Base-by-base conservation (phyloP, 2,329 filamentous ascomycete species). In the Colletotrichum sp. region DNA sequence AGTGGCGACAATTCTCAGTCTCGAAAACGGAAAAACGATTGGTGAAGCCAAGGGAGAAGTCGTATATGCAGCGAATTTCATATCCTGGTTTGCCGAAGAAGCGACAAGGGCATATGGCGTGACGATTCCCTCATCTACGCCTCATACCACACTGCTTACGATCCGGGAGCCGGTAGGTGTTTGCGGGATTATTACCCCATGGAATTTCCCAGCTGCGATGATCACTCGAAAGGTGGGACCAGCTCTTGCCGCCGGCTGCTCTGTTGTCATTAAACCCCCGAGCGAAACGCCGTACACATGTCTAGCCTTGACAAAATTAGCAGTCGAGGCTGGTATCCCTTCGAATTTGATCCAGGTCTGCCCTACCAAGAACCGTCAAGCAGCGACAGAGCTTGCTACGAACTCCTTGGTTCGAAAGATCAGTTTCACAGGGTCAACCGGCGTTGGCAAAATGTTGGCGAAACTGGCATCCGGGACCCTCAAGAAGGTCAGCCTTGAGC, bases 401-500 rank as follows among this genome's bases (percentile, higher is more conserved):
- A 81, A 83, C 32, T 79, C 81, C 2, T 64, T 77, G 15, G 87
- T 95, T 78, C 92, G 92, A 81, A 95, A 95, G 83, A 89, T 95
- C 32, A 94, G 92, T 6, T 95, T 95, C 82, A 95, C 94, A 2
- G 94, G 94, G 22, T 95, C 77, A 19, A 88, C 86, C 0, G 78
- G 81, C 4, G 85, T 87, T 19, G 86, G 86, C 25, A 85, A 83
- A 77, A 79, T 86, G 36, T 88, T 95, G 57, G 94, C 95, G 92
- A 93, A 92, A 86, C 93, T 95, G 82, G 91, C 92, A 4, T 87
- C 93, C 1, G 89, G 89, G 13, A 95, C 93, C 0, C 83, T 95
- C 59, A 95, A 95, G 88, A 95, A 95, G 83, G 88, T 95, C 3
- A 93, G 92, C 1, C 94, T 95, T 81, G 93, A 95, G 81, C 89